Percentiles rank a stretch among this genome's conserved stretches.
These are phyloP conservation scores for Boletus pseudopeckii DNA, from an alignment of 768 basidiomycete genomes.

Conservation along the genomic window DNA sequence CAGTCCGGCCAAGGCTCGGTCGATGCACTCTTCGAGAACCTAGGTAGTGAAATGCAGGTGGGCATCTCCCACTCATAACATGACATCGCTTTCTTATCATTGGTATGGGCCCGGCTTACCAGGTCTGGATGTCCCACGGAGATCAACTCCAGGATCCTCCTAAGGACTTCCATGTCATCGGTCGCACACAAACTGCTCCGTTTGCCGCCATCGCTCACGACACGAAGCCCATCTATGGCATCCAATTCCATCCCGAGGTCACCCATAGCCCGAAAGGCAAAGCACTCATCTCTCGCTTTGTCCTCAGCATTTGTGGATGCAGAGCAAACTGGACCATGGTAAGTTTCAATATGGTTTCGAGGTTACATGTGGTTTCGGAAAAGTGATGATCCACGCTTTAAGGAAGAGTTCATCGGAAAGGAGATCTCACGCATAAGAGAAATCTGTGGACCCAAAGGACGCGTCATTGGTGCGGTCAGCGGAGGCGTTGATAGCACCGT, in stretches of 20 bases:
- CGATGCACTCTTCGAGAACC: slow-evolving; percentile 79
- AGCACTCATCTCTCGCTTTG: slow-evolving; percentile 84
- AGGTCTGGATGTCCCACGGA: slow-evolving; percentile 99
- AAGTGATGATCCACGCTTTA: not conserved
- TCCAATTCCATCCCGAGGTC: slow-evolving; percentile 99
- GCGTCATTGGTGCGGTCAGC: slow-evolving; percentile 96
- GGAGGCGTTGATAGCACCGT: slow-evolving; percentile 98
- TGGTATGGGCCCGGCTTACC: not conserved
- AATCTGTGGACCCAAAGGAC: slow-evolving; percentile 90
- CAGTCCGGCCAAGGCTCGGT: slow-evolving; percentile 55
- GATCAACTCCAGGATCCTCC: slow-evolving; percentile 87
- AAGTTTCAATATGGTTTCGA: slow-evolving; percentile 9
- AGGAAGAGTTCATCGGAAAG: slow-evolving; percentile 98
- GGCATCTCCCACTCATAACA: slow-evolving; percentile 8
- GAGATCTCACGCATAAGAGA: slow-evolving; percentile 92
- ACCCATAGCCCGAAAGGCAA: slow-evolving; percentile 90
- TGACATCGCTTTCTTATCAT: not conserved
- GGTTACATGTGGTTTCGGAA: slow-evolving; percentile 1
- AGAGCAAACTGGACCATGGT: slow-evolving; percentile 92
- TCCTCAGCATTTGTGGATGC: slow-evolving; percentile 82
- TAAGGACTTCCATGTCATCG: slow-evolving; percentile 82
- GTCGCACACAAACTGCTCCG: slow-evolving; percentile 81
- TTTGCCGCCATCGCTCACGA: slow-evolving; percentile 93
- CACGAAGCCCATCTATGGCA: slow-evolving; percentile 86
- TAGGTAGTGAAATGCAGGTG: slow-evolving; percentile 90